Evolutionary conservation across 768 basidiomycete genomes (phyloP).

Genomic region (Hygrophoropsis aurantiaca): DNA sequence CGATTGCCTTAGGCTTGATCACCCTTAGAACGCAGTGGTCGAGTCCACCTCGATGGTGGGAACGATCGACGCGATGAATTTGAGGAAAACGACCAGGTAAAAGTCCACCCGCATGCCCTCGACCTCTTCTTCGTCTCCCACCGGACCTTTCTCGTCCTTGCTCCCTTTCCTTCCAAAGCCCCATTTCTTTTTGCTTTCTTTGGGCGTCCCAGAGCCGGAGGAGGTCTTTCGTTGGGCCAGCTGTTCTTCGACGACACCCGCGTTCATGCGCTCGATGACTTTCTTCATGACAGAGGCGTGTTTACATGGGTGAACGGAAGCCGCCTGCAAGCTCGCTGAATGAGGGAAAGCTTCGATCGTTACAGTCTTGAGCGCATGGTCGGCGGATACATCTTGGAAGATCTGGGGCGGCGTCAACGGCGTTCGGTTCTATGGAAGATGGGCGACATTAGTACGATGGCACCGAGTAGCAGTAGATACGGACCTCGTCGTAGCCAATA

Average conservation of each 20-base stretch:
- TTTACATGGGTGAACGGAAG: constrained; percentile 97
- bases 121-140: constrained; percentile 60
- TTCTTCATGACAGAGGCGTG: constrained; percentile 99
- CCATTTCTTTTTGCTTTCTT: constrained; percentile 78
- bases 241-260: constrained; percentile 80
- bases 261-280: constrained; percentile 98
- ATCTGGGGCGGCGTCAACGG: constrained; percentile 88
- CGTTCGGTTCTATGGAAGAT: constrained; percentile 65
- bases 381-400: constrained; percentile 96
- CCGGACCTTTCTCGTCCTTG: constrained; percentile 49
- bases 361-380: constrained; percentile 97
- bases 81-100: constrained; percentile 97
- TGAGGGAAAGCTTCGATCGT: constrained; percentile 99
- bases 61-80: constrained; percentile 97
- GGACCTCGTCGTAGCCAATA: constrained; percentile 94
- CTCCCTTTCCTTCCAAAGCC: constrained; percentile 75
- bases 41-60: constrained; percentile 99
- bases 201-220: constrained; percentile 34
- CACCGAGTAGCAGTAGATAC: constrained; percentile 8
- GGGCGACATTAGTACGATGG: constrained; percentile 5
- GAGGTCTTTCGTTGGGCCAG: constrained; percentile 60
- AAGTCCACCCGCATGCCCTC: constrained; percentile 98
- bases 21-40: constrained; percentile 65
- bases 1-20: constrained; percentile 2
- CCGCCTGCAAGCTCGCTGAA: constrained; percentile 77